Conservation (phyloP, 2,329 filamentous ascomycete species). For the Phyllosticta citriasiana region DNA sequence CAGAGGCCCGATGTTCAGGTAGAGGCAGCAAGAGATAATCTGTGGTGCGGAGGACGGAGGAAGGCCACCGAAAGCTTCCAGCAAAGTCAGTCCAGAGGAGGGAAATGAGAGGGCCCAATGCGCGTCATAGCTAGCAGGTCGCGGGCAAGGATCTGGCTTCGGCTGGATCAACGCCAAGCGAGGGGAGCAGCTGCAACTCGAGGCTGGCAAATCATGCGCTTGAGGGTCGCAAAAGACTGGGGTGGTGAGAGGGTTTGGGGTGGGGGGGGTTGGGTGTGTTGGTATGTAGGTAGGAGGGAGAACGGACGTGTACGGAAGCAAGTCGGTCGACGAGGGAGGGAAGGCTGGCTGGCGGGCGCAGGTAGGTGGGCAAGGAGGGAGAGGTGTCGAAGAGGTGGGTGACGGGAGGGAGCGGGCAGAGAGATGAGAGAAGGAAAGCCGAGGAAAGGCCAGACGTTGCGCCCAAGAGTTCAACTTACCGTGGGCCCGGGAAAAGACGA, state of each 20-base stretch:
- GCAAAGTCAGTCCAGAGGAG: slow-evolving; percentile 10
- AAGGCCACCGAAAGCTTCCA: slow-evolving; percentile 11
- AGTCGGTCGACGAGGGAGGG: slow-evolving; percentile 6
- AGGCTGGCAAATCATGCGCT: slow-evolving; percentile 10
- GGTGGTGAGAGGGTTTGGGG: slow-evolving; percentile 5
- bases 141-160: slow-evolving; percentile 10
- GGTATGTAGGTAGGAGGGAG: not conserved
- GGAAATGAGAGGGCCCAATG: slow-evolving; percentile 12
- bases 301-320: slow-evolving; percentile 3
- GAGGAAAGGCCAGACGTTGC: slow-evolving; percentile 10
- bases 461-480: slow-evolving; percentile 9
- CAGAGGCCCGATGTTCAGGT: slow-evolving; percentile 11
- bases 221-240: slow-evolving; percentile 4
- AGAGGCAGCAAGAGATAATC: slow-evolving; percentile 9
- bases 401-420: slow-evolving; percentile 1
- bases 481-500: slow-evolving; percentile 11
- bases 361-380: slow-evolving; percentile 4
- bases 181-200: slow-evolving; percentile 8
- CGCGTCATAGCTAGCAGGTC: slow-evolving; percentile 11
- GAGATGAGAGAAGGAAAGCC: slow-evolving; percentile 8
- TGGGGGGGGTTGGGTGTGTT: not conserved
- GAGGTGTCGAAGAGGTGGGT: not conserved
- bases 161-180: slow-evolving; percentile 11
- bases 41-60: slow-evolving; percentile 10
- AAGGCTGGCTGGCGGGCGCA: not conserved